Evolutionary conservation across 2,329 filamentous ascomycete species (phyloP).

Genomic region (Diplodia scrobiculata): DNA sequence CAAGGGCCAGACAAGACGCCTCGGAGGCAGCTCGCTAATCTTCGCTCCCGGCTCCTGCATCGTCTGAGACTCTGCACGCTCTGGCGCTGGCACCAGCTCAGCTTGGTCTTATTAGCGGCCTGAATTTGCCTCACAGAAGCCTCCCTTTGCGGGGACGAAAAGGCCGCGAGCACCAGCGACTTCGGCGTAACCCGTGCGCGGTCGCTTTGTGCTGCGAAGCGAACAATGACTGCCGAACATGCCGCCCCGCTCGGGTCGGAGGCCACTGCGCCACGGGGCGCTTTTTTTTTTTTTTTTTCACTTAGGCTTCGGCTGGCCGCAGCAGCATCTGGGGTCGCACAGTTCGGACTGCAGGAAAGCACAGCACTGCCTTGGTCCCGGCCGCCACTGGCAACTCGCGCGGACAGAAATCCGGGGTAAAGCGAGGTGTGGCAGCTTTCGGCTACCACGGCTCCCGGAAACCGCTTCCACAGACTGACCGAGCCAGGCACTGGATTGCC

Average conservation of each 20-base stretch:
- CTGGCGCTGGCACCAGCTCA: conserved; percentile 11
- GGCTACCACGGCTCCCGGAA: conserved; percentile 8
- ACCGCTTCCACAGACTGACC: background rate
- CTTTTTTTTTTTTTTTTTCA: background rate
- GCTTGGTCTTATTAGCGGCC: conserved; percentile 3
- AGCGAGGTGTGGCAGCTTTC: conserved; percentile 6
- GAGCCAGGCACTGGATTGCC: conserved; percentile 6
- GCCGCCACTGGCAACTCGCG: background rate
- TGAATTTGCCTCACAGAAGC: background rate
- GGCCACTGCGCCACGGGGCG: background rate
- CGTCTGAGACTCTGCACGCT: conserved; percentile 9
- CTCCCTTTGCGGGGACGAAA: background rate
- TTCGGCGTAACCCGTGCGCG: background rate
- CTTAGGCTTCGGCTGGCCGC: background rate
- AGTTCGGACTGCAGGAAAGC: background rate
- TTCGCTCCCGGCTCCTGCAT: conserved; percentile 7
- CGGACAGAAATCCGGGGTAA: conserved; percentile 9
- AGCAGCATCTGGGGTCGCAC: background rate
- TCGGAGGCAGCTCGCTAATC: conserved; percentile 24
- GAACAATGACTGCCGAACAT: conserved; percentile 16
- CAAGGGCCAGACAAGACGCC: conserved; percentile 20
- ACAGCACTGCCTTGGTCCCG: background rate
- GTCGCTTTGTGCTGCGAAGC: background rate
- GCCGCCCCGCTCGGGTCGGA: conserved; percentile 4
- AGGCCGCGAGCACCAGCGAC: background rate